Conservation (phyloP, 179 eudicot species). For the Silene coronaria region DNA sequence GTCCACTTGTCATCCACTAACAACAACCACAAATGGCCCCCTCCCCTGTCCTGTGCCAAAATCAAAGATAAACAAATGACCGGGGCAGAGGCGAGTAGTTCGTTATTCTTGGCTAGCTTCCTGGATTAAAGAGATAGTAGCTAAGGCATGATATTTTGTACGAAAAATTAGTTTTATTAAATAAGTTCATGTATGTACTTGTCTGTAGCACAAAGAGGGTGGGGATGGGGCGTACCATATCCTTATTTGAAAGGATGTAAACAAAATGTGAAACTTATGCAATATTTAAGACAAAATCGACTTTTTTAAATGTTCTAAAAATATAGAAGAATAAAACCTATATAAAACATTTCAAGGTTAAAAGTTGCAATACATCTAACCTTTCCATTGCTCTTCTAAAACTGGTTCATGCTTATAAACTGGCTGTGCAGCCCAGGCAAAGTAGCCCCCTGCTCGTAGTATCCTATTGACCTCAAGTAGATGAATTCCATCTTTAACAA, state of each 20-base stretch:
- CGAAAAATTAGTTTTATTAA: not conserved
- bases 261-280: not conserved
- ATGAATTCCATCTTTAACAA: conserved; percentile 73
- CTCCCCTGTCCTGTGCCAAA: too few species aligned
- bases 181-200: not conserved
- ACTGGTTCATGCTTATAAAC: conserved; percentile 87
- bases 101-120: not conserved
- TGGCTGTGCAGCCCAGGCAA: conserved; percentile 98
- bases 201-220: not conserved
- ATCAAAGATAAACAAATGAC: too few species aligned
- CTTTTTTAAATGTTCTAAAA: not conserved
- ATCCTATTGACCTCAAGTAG: conserved; percentile 93
- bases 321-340: conserved; percentile 2
- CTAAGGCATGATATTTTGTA: not conserved
- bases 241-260: not conserved
- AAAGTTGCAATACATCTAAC: conserved; percentile 28
- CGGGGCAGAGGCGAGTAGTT: too few species aligned
- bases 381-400: conserved; percentile 89
- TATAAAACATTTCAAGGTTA: not conserved
- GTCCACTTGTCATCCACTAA: too few species aligned
- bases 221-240: too few species aligned
- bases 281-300: not conserved
- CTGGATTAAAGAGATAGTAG: not conserved
- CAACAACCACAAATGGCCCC: too few species aligned
- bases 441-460: conserved; percentile 94